phyloP scores from a whole-genome alignment of 1,139 yeast species.

The Lizanozyma gosingica region DNA sequence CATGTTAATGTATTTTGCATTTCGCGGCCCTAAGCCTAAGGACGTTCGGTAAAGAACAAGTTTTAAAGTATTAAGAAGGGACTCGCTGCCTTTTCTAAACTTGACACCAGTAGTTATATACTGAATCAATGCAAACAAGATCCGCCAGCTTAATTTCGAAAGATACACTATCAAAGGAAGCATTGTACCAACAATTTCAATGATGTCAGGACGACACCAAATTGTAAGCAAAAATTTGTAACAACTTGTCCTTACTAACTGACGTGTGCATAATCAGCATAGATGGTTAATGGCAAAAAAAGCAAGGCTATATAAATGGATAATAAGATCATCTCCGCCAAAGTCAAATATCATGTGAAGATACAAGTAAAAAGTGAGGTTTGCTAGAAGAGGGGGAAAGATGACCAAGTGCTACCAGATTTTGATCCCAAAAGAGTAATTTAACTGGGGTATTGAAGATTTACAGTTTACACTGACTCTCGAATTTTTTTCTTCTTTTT shows the following conservation, averaged over 20 bases:
- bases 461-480: too few species aligned
- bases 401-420: background rate
- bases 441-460: background rate
- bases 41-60: background rate
- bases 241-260: too few species aligned
- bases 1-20: constrained; percentile 4
- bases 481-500: too few species aligned
- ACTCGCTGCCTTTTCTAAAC: background rate
- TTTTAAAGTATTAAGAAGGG: background rate
- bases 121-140: background rate
- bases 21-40: background rate
- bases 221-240: too few species aligned
- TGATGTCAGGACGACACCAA: too few species aligned
- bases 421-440: background rate
- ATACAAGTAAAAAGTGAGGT: too few species aligned
- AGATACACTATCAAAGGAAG: background rate
- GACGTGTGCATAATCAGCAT: too few species aligned
- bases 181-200: too few species aligned
- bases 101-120: background rate
- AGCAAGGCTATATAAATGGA: too few species aligned
- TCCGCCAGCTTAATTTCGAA: background rate
- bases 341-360: background rate
- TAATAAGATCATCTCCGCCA: too few species aligned
- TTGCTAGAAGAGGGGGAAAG: too few species aligned
- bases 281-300: too few species aligned